Percentiles rank a stretch among this genome's conserved stretches.
phyloP scores from a whole-genome alignment of 202 grass and related monocot genomes.

The Panicum virgatum region DNA sequence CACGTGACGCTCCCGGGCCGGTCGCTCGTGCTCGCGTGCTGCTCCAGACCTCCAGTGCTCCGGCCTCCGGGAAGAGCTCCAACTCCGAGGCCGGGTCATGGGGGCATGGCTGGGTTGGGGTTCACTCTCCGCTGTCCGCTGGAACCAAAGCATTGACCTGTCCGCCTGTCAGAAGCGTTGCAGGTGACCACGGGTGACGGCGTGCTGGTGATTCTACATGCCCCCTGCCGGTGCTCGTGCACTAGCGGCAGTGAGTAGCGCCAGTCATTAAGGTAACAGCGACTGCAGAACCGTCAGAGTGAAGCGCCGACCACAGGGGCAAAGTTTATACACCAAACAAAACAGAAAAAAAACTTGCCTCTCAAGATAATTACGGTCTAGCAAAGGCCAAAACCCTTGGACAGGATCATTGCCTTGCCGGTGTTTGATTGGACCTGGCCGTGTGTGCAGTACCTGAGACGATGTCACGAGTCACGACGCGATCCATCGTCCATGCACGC shows the following conservation, averaged over 20 bases:
- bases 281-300: neutral
- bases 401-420: no score
- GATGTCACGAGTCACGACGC: no score
- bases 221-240: neutral
- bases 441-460: no score
- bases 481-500: no score
- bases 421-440: no score
- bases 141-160: conserved; percentile 44
- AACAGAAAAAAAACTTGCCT: no score
- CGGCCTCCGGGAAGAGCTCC: neutral
- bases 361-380: neutral
- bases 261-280: neutral
- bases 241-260: neutral
- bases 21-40: neutral
- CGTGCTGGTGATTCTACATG: conserved; percentile 36
- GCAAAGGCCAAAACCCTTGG: neutral
- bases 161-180: neutral
- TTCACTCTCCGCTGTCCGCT: no score
- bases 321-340: neutral
- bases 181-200: neutral
- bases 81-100: neutral
- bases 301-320: neutral
- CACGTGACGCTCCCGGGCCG: conserved; percentile 28
- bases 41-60: no score
- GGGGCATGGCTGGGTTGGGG: neutral